Evolutionary conservation across 2,329 filamentous ascomycete species (phyloP).

Genomic region (Trichoderma breve): DNA sequence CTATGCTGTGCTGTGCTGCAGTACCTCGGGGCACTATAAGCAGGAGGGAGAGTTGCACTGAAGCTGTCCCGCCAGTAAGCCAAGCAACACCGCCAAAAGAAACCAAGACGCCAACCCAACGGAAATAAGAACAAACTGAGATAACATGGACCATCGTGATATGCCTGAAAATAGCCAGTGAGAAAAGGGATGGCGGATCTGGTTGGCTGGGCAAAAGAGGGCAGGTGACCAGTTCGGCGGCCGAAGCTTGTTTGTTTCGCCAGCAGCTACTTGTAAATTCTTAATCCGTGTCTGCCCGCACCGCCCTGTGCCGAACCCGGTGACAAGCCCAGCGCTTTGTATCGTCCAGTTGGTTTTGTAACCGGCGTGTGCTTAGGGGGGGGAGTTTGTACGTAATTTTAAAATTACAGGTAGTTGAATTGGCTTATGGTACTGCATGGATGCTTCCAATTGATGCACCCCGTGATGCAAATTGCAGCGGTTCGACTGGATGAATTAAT

Average conservation of each 20-base stretch:
- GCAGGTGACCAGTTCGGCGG: neutral
- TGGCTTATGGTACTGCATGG: neutral
- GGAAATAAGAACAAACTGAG: neutral
- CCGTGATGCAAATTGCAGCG: neutral
- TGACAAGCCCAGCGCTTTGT: neutral
- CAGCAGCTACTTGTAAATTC: neutral
- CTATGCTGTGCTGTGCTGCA: neutral
- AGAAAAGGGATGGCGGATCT: neutral
- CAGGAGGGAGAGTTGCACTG: neutral
- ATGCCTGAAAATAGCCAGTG: neutral
- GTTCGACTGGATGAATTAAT: too few species aligned
- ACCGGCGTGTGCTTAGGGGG: neutral
- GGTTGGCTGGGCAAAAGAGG: neutral
- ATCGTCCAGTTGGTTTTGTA: neutral
- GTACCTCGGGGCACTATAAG: neutral
- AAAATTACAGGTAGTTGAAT: neutral
- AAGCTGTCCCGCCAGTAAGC: neutral
- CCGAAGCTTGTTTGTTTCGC: neutral
- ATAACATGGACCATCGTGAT: neutral
- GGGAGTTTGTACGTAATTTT: neutral
- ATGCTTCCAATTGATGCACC: neutral
- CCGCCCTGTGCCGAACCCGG: slow-evolving; percentile 8
- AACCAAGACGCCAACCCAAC: neutral
- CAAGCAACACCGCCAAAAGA: neutral
- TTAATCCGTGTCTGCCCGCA: slow-evolving; percentile 13